A percentile compares a stretch with the other conserved stretches of the same genome.
Conservation (phyloP, 2,329 filamentous ascomycete species). For the Xylariales sp. region DNA sequence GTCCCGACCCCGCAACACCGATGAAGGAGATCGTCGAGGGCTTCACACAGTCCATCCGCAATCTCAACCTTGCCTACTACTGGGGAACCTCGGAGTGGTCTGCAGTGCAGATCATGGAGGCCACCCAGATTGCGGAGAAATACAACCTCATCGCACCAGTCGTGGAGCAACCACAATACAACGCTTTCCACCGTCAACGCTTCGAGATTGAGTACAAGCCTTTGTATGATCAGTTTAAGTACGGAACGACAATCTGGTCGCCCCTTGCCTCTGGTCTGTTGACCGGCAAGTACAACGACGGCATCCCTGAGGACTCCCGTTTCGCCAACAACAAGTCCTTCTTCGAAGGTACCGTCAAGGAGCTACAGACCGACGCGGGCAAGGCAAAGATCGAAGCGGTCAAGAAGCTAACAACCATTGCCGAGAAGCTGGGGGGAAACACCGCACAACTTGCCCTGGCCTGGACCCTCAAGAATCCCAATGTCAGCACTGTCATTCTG, state of each 20-base stretch:
- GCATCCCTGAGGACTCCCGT: slow-evolving; percentile 55
- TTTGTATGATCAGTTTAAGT: slow-evolving; percentile 50
- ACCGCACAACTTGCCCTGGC: slow-evolving; percentile 47
- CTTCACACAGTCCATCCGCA: slow-evolving; percentile 42
- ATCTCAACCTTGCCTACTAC: slow-evolving; percentile 49
- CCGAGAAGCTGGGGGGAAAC: slow-evolving; percentile 52
- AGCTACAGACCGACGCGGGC: slow-evolving; percentile 54
- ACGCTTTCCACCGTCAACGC: slow-evolving; percentile 55
- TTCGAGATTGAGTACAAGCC: slow-evolving; percentile 59
- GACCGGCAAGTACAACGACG: slow-evolving; percentile 61
- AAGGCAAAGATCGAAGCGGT: slow-evolving; percentile 43
- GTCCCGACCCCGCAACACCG: slow-evolving; percentile 51
- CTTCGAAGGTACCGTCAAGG: slow-evolving; percentile 59
- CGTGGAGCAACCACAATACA: slow-evolving; percentile 51
- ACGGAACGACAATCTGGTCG: slow-evolving; percentile 44
- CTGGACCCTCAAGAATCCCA: slow-evolving; percentile 50
- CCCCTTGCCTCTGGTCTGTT: slow-evolving; percentile 53
- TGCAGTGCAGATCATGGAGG: slow-evolving; percentile 55
- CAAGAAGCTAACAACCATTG: slow-evolving; percentile 42
- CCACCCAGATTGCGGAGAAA: slow-evolving; percentile 46
- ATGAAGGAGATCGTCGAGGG: slow-evolving; percentile 59
- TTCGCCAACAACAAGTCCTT: slow-evolving; percentile 58
- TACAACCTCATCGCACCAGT: slow-evolving; percentile 54
- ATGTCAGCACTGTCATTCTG: slow-evolving; percentile 48
- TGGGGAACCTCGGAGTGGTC: slow-evolving; percentile 61